Evolutionary conservation across 306 rosid species (phyloP).

Genomic region (Spatholobus suberectus): DNA sequence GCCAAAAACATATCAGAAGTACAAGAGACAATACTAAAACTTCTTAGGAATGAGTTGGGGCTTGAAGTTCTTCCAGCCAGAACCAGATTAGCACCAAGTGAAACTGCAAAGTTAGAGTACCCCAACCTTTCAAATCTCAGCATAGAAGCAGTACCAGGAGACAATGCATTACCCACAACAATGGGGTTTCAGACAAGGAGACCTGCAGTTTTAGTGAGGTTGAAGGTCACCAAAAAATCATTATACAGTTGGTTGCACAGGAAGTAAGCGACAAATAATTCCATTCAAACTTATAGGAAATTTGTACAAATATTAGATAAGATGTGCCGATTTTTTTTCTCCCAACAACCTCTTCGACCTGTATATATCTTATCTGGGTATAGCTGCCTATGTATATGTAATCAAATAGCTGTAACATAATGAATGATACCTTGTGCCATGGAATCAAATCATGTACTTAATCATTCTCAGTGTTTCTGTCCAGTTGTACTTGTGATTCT

Average conservation of each 20-base stretch:
- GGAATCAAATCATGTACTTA: constrained; percentile 28
- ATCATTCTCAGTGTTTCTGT: background rate
- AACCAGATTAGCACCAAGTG: constrained; percentile 50
- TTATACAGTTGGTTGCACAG: constrained; percentile 71
- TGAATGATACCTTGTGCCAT: background rate
- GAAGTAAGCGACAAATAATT: constrained; percentile 40
- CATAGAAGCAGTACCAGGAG: constrained; percentile 42
- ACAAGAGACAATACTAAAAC: constrained; percentile 70
- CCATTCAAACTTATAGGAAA: constrained; percentile 14
- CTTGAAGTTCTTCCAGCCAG: constrained; percentile 68
- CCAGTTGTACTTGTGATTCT: background rate
- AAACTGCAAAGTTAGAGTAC: constrained; percentile 41
- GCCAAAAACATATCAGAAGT: constrained; percentile 54
- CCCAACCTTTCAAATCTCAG: constrained; percentile 38
- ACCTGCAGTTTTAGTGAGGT: constrained; percentile 74
- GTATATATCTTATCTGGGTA: constrained; percentile 18
- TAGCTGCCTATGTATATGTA: constrained; percentile 26
- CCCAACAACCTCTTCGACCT: background rate
- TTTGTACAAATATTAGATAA: constrained; percentile 43
- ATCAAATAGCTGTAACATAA: constrained; percentile 18
- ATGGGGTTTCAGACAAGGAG: constrained; percentile 63
- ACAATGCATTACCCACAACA: constrained; percentile 41
- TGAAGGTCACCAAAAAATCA: constrained; percentile 77
- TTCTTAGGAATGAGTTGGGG: constrained; percentile 75
- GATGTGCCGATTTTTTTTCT: background rate